Base-by-base conservation (phyloP, 495 filamentous ascomycete genomes). In the Podospora pseudopauciseta region DNA sequence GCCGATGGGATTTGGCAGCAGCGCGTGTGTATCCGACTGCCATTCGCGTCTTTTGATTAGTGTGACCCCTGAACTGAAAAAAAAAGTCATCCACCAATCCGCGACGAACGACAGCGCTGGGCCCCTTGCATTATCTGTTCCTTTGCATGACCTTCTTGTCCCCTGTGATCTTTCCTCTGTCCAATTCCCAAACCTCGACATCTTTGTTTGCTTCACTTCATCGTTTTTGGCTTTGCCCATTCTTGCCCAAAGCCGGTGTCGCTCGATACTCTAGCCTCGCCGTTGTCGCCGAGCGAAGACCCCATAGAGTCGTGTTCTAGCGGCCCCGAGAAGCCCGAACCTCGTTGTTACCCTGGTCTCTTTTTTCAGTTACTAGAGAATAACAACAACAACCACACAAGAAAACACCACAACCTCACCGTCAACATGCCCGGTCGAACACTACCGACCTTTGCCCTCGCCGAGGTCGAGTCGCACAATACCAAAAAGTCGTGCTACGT, bases 401-500 rank as follows among this genome's bases (percentile, higher is more conserved):
- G 11, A 61, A 61, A 55, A 9, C 34, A 60, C 19, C 23, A 16
- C 32, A 61, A 20, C 3, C 20, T 39, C 49, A 27, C 54, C 63
- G 55, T 53, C 30, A 64, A 27, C 7, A 70, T 70, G 69, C 65
- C 69, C 18, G 80, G 80, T 62, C 85, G 84, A 73, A 89, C 85
- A 54, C 84, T 97, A 30, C 93, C 94, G 55, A 95, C 88, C 23
- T 87, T 97, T 74, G 88, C 90, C 34, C 79, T 83, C 72, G 85
- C 88, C 67, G 92, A 98, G 76, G 88, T 99, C 71, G 86, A 87
- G 75, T 83, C 88, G 70, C 92, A 94, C 77, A 96, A 92, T 74
- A 89, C 85, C 60, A 79, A 77, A 54, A 89, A 93, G 76, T 96
- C 92, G 26, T 98, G 96, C 85, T 99, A 93, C 83, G 92, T 99